These are phyloP conservation scores for Marchantia paleacea DNA, from an alignment of 225 moss, liverwort and hornwort species.

Conservation along the genomic window DNA sequence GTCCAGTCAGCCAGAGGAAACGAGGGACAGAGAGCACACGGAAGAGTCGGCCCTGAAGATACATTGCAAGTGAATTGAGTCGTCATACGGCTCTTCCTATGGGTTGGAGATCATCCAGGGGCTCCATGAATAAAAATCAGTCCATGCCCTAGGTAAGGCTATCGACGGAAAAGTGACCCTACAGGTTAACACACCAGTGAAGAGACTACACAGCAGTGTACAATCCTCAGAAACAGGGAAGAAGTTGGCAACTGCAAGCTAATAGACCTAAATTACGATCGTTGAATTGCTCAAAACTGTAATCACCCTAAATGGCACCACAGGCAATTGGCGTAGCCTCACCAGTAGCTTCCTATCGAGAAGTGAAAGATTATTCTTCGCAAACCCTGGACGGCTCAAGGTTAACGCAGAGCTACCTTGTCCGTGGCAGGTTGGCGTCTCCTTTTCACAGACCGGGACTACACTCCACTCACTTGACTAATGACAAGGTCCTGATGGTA, in stretches of 20 bases:
- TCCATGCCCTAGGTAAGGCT: background rate
- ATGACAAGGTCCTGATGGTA: no score
- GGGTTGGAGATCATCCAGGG: conserved; percentile 19
- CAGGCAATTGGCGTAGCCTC: conserved; percentile 25
- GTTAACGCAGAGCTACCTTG: conserved; percentile 21
- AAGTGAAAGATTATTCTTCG: conserved; percentile 32
- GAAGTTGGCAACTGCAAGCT: no score
- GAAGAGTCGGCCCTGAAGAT: background rate
- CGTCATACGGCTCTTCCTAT: conserved; percentile 30
- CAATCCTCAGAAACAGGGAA: no score
- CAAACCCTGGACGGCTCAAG: conserved; percentile 40
- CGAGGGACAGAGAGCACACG: background rate
- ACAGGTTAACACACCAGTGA: no score
- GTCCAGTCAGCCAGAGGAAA: conserved; percentile 18
- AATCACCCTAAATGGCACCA: conserved; percentile 34
- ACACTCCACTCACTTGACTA: no score
- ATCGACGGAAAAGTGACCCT: no score
- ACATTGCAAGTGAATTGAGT: conserved; percentile 9
- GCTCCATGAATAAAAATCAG: background rate
- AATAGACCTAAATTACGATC: no score
- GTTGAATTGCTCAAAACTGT: no score
- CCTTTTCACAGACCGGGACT: background rate
- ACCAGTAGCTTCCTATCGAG: conserved; percentile 44
- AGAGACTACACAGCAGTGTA: no score
- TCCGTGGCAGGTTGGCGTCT: conserved; percentile 34